Evolutionary conservation across 2,329 filamentous ascomycete genomes (phyloP).

Genomic region (Aspergillus awamori): DNA sequence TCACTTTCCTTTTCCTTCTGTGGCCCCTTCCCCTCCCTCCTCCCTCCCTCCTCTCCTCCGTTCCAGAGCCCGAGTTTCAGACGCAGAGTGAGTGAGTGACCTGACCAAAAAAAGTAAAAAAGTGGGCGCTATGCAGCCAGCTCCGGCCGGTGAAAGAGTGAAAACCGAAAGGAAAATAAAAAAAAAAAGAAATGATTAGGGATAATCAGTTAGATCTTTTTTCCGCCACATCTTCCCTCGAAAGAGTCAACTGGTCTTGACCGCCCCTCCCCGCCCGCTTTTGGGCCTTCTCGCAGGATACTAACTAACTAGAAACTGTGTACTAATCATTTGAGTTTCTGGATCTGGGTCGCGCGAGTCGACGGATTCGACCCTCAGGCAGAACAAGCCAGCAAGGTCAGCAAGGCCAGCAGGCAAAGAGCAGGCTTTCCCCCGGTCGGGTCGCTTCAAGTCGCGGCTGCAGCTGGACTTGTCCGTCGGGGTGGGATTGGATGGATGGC

Average conservation of each 20-base stretch:
- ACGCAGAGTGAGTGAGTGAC: background rate
- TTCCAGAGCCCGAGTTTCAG: slow-evolving; percentile 21
- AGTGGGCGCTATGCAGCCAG: background rate
- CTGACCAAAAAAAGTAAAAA: background rate
- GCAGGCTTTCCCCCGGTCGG: background rate
- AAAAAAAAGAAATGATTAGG: slow-evolving; percentile 6
- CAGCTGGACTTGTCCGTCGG: slow-evolving; percentile 13
- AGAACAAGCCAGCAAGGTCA: background rate
- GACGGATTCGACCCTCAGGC: slow-evolving; percentile 1
- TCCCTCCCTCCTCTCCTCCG: slow-evolving; percentile 1
- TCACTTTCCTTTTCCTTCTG: background rate
- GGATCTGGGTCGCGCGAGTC: slow-evolving; percentile 2
- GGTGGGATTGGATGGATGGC: background rate
- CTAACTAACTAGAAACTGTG: too few relatives aligned
- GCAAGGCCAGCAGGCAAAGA: too few relatives aligned
- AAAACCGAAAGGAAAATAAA: background rate
- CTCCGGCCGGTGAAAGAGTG: background rate
- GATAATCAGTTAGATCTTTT: slow-evolving; percentile 10
- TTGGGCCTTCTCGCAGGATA: slow-evolving; percentile 25
- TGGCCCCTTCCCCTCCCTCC: background rate
- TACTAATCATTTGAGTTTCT: background rate
- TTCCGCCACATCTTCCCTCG: slow-evolving; percentile 18
- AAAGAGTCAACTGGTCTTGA: slow-evolving; percentile 1
- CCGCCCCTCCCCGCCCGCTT: slow-evolving; percentile 16
- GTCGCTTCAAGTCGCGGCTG: slow-evolving; percentile 15